Evolutionary conservation across 495 filamentous ascomycete species (phyloP), one percentile per base, ranked within the genome.

Genomic region (Aspergillus ostianus): DNA sequence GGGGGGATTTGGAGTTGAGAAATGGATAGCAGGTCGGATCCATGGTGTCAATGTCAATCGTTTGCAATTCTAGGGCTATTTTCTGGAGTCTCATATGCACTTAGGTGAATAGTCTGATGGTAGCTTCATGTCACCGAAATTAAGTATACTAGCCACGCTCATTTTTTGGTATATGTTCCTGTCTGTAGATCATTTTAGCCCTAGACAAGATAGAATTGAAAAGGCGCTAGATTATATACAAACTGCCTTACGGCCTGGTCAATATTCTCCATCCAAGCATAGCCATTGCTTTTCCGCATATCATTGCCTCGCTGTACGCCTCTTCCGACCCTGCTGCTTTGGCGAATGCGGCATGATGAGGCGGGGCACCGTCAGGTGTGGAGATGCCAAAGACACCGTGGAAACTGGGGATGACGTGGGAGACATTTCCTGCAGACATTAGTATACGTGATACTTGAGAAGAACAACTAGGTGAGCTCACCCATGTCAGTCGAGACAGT

Each of bases 401-500:
- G 19, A 56, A 44, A 23, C 54, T 56, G 6, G 54, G 54, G 26
- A 56, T 10, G 0, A 15, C 54, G 54, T 56, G 48, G 54, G 36
- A 47, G 54, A 56, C 54, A 23, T 56, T 56, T 47, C 54, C 54
- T 56, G 19, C 30, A 13, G 15, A 18, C 0, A 4, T 29, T 27
- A n/a, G 20, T 48, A 4, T 12, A 21, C 41, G 1, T 48, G 54
- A 18, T 18, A n/a, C 26, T 3, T 44, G 41, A 18, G 15, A 6
- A 9, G 17, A n/a, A 7, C 4, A n/a, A 51, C 9, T 0, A 27
- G 13, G 26, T 19, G 9, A 26, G 18, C 54, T 20, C 48, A 56
- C 54, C 54, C 47, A 47, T 36, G 18, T 56, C 54, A 12, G 54
- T 56, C 41, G 54, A 56, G 10, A 44, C 54, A 23, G 36, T 41